phyloP scores from a whole-genome alignment of 148 eudicot species.

The Camellia granthamiana region DNA sequence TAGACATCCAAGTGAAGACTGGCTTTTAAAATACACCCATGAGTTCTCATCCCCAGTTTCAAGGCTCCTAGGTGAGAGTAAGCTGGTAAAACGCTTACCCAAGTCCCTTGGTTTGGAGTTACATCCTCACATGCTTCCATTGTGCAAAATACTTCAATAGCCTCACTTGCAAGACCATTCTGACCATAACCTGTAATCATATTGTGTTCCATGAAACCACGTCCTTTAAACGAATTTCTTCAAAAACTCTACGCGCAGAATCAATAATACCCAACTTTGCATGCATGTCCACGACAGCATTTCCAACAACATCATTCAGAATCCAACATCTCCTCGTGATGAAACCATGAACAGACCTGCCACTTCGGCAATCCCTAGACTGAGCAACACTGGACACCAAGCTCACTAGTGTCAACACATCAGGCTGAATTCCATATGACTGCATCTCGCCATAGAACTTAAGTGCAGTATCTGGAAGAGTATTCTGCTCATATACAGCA shows the following conservation, averaged over 20 bases:
- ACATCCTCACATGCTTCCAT: conserved; percentile 36
- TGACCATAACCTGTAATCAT: conserved; percentile 72
- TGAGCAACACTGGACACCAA: conserved; percentile 53
- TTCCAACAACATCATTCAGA: conserved; percentile 41
- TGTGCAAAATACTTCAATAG: conserved; percentile 41
- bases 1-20: no score
- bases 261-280: conserved; percentile 61
- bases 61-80: conserved; percentile 65
- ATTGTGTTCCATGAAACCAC: conserved; percentile 25
- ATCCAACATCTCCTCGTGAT: conserved; percentile 52
- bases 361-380: conserved; percentile 31
- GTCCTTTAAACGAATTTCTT: conserved; percentile 44
- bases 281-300: conserved; percentile 68
- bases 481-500: neutral
- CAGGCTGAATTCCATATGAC: neutral
- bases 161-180: conserved; percentile 68
- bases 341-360: conserved; percentile 56
- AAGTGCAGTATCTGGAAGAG: neutral
- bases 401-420: conserved; percentile 46
- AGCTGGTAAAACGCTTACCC: conserved; percentile 69
- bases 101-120: conserved; percentile 59
- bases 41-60: no score
- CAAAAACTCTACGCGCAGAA: conserved; percentile 44
- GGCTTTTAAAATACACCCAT: no score
- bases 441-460: neutral